A percentile compares a stretch with the other conserved stretches of the same genome.
phyloP scores from a whole-genome alignment of 805 yeast species.

The Yamadazyma kitorensis region DNA sequence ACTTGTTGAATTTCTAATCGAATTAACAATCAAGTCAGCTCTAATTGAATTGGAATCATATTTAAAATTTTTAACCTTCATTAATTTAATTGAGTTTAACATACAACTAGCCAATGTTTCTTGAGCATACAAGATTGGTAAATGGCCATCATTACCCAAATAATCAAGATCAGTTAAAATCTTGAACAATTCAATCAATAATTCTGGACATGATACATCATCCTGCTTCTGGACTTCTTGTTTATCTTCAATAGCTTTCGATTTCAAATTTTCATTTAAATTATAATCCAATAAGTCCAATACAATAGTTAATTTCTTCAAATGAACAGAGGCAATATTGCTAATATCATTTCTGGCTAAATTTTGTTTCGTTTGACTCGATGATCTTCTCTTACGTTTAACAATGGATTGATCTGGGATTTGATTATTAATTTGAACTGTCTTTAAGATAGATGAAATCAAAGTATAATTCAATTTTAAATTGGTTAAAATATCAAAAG shows the following conservation, averaged over 20 bases:
- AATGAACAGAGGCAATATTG: slow-evolving; percentile 71
- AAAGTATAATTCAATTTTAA: slow-evolving; percentile 53
- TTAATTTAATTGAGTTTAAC: slow-evolving; percentile 59
- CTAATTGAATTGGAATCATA: slow-evolving; percentile 68
- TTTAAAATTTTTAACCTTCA: slow-evolving; percentile 39
- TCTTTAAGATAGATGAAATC: slow-evolving; percentile 57
- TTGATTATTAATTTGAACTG: slow-evolving; percentile 53
- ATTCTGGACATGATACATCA: slow-evolving; percentile 37
- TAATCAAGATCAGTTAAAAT: slow-evolving; percentile 75
- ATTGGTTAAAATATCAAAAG: slow-evolving; percentile 49
- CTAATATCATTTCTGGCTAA: slow-evolving; percentile 69
- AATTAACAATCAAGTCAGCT: slow-evolving; percentile 87
- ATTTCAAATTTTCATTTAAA: slow-evolving; percentile 30
- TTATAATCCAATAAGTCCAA: slow-evolving; percentile 72
- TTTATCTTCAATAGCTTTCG: neutral
- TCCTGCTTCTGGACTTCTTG: no score
- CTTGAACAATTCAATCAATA: slow-evolving; percentile 54
- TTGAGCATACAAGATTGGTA: slow-evolving; percentile 88
- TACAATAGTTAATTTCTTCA: slow-evolving; percentile 72
- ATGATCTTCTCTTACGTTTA: slow-evolving; percentile 79
- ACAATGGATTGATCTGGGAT: slow-evolving; percentile 51
- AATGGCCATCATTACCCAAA: slow-evolving; percentile 83
- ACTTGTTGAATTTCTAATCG: slow-evolving; percentile 83
- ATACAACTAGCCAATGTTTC: slow-evolving; percentile 87
- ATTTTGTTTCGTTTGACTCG: slow-evolving; percentile 73